Base-by-base conservation (phyloP, 2,329 filamentous ascomycete species). In the Fusarium zealandicum region DNA sequence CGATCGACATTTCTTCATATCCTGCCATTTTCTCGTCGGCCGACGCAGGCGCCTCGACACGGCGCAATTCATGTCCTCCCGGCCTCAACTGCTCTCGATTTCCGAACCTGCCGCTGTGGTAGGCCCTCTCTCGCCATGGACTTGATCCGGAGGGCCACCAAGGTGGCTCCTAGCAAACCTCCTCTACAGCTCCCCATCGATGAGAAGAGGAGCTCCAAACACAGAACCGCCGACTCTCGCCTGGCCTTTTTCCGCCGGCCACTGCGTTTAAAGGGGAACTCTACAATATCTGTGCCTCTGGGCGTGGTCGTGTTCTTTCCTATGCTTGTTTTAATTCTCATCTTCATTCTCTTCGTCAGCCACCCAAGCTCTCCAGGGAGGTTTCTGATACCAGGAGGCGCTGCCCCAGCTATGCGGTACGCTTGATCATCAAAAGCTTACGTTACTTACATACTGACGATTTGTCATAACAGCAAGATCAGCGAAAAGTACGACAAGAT, bases 401-500 rank as follows among this genome's bases (percentile, higher is more conserved):
- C 91, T 50, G 92, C 93, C 62, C 93, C 93, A 33, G 86, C 90
- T 41, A 96, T 97, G 76, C 88, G 93, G 92, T 96, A 84, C 54
- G 85, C 74, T 14, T 38, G 14, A 35, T 30, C 16, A 35, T 27
- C 14, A 16, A 28, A 33, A 28, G 14, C 10, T 48, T 28, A 38
- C 36, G 17, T 39, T n/a, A 10, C 43, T 17, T 17, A 30, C 35
- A 25, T 36, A 42, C 59, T 72, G 52, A 70, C 49, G 14, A 6
- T 47, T 5, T 25, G 14, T 38, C 16, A 13, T 31, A 63, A 69
- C 70, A 96, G 93, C 66, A 93, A 92, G 85, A 99, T 99, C 68
- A 96, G 90, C 77, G 95, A 98, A 77, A 90, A 96, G 69, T 86
- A 98, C 76, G 95, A 99, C 77, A 96, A 96, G 76, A 92, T 97